phyloP scores from a whole-genome alignment of 495 filamentous ascomycete genomes.

The Evansstolkia leycettana region DNA sequence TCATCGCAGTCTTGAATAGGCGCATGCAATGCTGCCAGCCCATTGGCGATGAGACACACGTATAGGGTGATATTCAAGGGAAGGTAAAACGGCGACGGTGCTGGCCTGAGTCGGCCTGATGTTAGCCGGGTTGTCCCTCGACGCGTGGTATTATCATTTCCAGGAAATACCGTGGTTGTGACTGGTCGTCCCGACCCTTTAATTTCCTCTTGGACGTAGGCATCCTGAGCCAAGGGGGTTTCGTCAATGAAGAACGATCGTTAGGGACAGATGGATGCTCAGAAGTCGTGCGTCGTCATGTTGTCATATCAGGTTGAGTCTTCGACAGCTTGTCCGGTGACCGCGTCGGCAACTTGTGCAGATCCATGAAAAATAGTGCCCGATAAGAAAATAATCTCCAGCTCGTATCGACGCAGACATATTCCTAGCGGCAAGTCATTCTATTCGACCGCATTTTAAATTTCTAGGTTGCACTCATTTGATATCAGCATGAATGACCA shows the following conservation, averaged over 20 bases:
- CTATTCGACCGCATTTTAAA: too few relatives aligned
- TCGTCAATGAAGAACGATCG: too few relatives aligned
- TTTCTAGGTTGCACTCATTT: slow-evolving; percentile 1
- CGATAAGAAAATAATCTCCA: background rate
- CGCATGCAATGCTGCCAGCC: slow-evolving; percentile 65
- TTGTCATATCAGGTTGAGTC: too few relatives aligned
- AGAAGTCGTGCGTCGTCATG: too few relatives aligned
- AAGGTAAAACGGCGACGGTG: slow-evolving; percentile 49
- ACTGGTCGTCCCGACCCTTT: slow-evolving; percentile 3
- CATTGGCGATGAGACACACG: slow-evolving; percentile 57
- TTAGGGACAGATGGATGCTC: too few relatives aligned
- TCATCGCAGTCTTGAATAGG: slow-evolving; percentile 99
- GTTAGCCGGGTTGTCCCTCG: slow-evolving; percentile 6
- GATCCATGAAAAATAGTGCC: slow-evolving; percentile 21
- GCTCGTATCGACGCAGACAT: too few relatives aligned
- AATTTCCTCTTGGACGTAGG: slow-evolving; percentile 3
- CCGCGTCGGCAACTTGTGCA: slow-evolving; percentile 23
- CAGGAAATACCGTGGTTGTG: slow-evolving; percentile 17
- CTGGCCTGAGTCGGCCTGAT: slow-evolving; percentile 19
- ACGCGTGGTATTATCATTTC: too few relatives aligned
- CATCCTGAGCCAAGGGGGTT: slow-evolving; percentile 3
- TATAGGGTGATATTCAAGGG: slow-evolving; percentile 67
- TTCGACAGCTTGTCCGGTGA: slow-evolving; percentile 16
- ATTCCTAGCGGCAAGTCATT: too few relatives aligned
- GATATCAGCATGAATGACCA: slow-evolving; percentile 29